Evolutionary conservation across 768 basidiomycete genomes (phyloP).

Genomic region (Auricularia auricula-judae): DNA sequence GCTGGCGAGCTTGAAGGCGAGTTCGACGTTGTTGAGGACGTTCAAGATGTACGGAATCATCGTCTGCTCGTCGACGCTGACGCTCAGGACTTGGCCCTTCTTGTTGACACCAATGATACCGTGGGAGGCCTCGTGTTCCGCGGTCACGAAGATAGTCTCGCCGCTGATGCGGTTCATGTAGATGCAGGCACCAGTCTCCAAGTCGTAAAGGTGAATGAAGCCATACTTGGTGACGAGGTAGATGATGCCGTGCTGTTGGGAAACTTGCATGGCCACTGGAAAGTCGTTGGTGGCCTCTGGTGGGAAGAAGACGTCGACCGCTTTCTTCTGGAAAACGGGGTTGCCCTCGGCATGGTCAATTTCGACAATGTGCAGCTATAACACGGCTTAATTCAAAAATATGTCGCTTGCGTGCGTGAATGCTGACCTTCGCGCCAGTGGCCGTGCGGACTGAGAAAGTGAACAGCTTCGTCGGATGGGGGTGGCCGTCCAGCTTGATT

Average conservation of each 20-base stretch:
- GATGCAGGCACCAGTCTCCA: slow-evolving; percentile 92
- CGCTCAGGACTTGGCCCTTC: slow-evolving; percentile 96
- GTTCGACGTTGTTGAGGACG: slow-evolving; percentile 91
- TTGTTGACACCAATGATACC: slow-evolving; percentile 99
- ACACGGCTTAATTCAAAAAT: neutral
- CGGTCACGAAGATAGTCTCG: slow-evolving; percentile 98
- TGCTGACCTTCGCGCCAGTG: slow-evolving; percentile 87
- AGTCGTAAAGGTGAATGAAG: slow-evolving; percentile 97
- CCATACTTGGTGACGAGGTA: slow-evolving; percentile 98
- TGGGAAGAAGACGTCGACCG: slow-evolving; percentile 98
- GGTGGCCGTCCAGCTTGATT: slow-evolving; percentile 81
- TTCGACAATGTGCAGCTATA: slow-evolving; percentile 92
- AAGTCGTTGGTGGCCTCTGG: slow-evolving; percentile 97
- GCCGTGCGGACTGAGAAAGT: slow-evolving; percentile 92
- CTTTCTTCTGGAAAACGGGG: slow-evolving; percentile 91
- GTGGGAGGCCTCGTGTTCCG: slow-evolving; percentile 85
- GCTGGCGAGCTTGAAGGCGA: slow-evolving; percentile 95
- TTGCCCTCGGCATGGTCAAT: slow-evolving; percentile 93
- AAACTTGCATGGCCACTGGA: slow-evolving; percentile 99
- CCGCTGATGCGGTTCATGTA: slow-evolving; percentile 99
- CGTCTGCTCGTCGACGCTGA: slow-evolving; percentile 92
- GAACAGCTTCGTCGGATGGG: slow-evolving; percentile 81
- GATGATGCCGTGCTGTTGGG: slow-evolving; percentile 90
- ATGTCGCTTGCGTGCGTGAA: neutral
- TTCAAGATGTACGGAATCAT: slow-evolving; percentile 91